Evolutionary conservation across 345 rosid genomes (phyloP), one percentile per base, ranked within the genome.

Genomic region (Raphanus raphanistrum): DNA sequence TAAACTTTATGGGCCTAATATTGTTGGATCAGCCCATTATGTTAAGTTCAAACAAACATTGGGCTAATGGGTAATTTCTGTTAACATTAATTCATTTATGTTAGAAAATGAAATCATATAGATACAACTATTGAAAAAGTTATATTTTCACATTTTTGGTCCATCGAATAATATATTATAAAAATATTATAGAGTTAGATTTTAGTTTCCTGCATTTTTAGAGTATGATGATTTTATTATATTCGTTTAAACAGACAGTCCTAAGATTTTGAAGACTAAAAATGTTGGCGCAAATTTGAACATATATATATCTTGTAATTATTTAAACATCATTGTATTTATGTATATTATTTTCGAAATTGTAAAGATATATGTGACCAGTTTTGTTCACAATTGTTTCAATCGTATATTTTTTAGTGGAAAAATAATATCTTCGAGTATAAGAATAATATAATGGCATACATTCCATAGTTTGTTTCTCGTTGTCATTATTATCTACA

Each of bases 1-100:
- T 50, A 12, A 33, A 11, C 1, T 8, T 17, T 12, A 64, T 71
- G 52, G 76, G 81, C 81, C 62, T 76, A 6, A 25, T 62, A 21
- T 50, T 70, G 29, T 50, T 70, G 29, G 43, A 52, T 0, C 5
- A 7, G 74, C 80, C 80, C 74, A 66, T 55, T 25, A 57, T 9
- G 1, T 1, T 1, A 41, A 43, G 50, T 43, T 3, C 0, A 43
- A 43, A 43, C 6, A n/a, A 41, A 41, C 13, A 41, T 41, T 41
- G 3, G 48, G 11, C 48, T 41, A 7, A 2, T 41, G 50, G 50
- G 50, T 4, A 4, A 38, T 21, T 43, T 43, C 50, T 45, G 54
- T 13, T 45, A 45, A 13, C 54, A 45, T 45, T 41, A 10, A 41
- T 10, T 41, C 48, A 41, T 11, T 6, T 21, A 21, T 38, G 9